Evolutionary conservation across 164 flowering plant genomes (phyloP).

Genomic region (Annona squamosa): DNA sequence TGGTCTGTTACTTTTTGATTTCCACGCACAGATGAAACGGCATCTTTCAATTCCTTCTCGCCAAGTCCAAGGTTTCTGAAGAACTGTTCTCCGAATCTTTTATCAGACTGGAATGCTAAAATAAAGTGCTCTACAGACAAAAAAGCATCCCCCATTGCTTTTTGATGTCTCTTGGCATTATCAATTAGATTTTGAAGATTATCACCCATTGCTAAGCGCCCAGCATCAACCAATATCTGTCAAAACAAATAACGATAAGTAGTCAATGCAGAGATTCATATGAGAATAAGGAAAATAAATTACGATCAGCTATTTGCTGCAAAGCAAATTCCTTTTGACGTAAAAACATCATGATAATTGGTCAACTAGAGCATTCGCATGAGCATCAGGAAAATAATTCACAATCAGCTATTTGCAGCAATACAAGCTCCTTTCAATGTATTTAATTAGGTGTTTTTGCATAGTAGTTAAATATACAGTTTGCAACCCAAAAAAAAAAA

Average conservation of each 20-base stretch:
- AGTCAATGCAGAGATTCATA: background rate
- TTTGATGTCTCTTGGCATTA: conserved; percentile 58
- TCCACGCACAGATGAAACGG: conserved; percentile 82
- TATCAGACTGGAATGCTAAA: conserved; percentile 66
- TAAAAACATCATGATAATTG: too few species aligned
- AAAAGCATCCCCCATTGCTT: conserved; percentile 73
- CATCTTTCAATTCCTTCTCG: conserved; percentile 77
- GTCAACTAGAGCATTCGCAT: too few species aligned
- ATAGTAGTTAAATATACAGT: too few species aligned
- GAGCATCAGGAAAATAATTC: too few species aligned
- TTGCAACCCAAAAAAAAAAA: too few species aligned
- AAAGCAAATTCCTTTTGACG: too few species aligned
- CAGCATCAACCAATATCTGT: conserved; percentile 75
- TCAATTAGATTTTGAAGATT: conserved; percentile 52
- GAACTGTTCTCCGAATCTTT: conserved; percentile 79
- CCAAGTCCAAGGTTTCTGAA: conserved; percentile 57
- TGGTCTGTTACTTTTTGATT: conserved; percentile 88
- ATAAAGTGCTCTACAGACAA: conserved; percentile 90
- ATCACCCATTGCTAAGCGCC: conserved; percentile 67
- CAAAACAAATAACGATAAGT: conserved; percentile 7
- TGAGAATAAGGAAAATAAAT: too few species aligned
- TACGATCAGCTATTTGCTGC: too few species aligned
- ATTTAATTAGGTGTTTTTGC: too few species aligned
- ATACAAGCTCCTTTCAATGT: too few species aligned
- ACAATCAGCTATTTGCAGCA: too few species aligned